Percentiles rank a stretch among this genome's conserved stretches.
These are phyloP conservation scores for Podaxis carcinomalis DNA, from an alignment of 768 basidiomycete species.

Conservation along the genomic window DNA sequence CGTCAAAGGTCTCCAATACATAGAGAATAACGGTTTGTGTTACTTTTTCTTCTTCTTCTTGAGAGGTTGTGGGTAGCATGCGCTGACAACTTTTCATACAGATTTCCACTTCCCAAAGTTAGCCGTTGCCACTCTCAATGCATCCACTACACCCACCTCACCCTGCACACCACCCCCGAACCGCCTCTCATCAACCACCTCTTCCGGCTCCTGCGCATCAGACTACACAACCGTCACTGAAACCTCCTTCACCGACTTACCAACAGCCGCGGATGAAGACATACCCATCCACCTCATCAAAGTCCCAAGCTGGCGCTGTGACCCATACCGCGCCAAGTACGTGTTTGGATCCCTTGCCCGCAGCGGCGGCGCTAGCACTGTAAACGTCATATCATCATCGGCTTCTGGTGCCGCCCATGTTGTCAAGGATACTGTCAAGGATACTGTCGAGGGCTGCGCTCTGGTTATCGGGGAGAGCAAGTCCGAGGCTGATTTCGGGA, in stretches of 20 bases:
- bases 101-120: neutral
- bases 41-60: neutral
- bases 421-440: neutral
- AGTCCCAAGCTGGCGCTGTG: conserved; percentile 2
- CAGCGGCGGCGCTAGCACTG: neutral
- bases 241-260: neutral
- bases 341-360: conserved; percentile 1
- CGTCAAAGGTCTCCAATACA: conserved; percentile 3
- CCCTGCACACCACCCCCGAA: neutral
- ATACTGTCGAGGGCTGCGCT: neutral
- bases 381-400: neutral
- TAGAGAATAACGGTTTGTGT: neutral
- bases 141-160: neutral
- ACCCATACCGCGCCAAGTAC: neutral
- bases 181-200: neutral
- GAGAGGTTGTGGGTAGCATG: neutral
- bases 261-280: neutral
- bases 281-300: neutral
- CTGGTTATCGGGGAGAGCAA: neutral
- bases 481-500: neutral
- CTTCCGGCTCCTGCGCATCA: neutral
- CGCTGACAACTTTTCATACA: neutral
- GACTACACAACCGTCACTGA: neutral
- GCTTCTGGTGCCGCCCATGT: neutral
- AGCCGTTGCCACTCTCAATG: neutral